phyloP scores from a whole-genome alignment of 75 land plant genomes.

The Selaginella moellendorffii region DNA sequence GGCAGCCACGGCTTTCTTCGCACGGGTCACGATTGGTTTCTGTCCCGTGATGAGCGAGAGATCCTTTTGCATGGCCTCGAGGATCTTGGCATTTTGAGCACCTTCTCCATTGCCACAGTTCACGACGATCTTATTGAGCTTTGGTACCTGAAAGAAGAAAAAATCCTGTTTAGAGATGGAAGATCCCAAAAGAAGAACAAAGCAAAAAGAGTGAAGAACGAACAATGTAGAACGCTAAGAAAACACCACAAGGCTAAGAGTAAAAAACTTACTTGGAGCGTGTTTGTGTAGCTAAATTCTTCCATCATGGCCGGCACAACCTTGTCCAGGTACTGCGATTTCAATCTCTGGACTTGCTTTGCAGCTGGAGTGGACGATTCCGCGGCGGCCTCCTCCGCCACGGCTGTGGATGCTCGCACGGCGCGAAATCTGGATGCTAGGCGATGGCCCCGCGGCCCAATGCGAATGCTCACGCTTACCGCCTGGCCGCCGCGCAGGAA shows the following conservation, averaged over 20 bases:
- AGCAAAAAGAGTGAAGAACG: background rate
- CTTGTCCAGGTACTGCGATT: constrained; percentile 45
- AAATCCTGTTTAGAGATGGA: no score
- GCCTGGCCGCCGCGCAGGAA: no score
- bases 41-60: constrained; percentile 70
- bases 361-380: constrained; percentile 14
- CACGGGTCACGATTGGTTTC: constrained; percentile 61
- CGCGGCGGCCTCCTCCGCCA: background rate
- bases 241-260: background rate
- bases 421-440: no score
- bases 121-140: constrained; percentile 66
- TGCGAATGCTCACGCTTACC: no score
- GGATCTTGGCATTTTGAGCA: constrained; percentile 67
- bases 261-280: constrained; percentile 34
- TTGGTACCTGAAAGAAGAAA: constrained; percentile 47
- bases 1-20: constrained; percentile 60
- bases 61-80: constrained; percentile 64
- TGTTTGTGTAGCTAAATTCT: constrained; percentile 57
- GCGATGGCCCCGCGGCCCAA: no score
- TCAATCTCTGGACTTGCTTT: constrained; percentile 37
- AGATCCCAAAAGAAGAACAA: no score
- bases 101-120: constrained; percentile 95
- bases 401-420: constrained; percentile 4
- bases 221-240: background rate
- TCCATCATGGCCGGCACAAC: constrained; percentile 61